A percentile compares a stretch with the other conserved stretches of the same genome.
Evolutionary conservation across 495 filamentous ascomycete genomes (phyloP).

Genomic region (Cercophora scortea): DNA sequence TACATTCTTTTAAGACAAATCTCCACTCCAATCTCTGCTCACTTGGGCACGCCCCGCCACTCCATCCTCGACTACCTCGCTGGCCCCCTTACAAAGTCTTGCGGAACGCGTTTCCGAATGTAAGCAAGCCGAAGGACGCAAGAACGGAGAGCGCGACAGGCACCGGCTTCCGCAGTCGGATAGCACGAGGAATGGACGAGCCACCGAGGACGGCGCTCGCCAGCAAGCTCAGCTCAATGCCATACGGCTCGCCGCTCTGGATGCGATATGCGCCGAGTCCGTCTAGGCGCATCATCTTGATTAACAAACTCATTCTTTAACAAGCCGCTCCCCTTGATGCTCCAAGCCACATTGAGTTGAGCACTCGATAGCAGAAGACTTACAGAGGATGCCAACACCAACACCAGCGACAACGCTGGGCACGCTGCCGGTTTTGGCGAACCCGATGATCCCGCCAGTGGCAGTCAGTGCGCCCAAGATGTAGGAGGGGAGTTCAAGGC

Average conservation of each 20-base stretch:
- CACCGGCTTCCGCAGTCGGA: constrained; percentile 70
- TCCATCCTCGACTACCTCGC: not conserved
- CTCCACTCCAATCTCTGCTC: not conserved
- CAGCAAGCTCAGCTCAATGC: constrained; percentile 66
- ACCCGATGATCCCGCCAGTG: constrained; percentile 79
- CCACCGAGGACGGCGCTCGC: constrained; percentile 78
- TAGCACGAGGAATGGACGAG: constrained; percentile 72
- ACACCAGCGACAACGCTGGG: constrained; percentile 79
- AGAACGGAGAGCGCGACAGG: constrained; percentile 63
- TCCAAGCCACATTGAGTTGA: too few relatives aligned
- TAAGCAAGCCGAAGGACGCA: constrained; percentile 50
- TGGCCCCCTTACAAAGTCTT: constrained; percentile 18
- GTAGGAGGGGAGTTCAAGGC: constrained; percentile 47
- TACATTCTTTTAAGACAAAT: constrained; percentile 10
- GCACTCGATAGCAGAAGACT: constrained; percentile 7
- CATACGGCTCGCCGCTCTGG: constrained; percentile 56
- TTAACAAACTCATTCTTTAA: too few relatives aligned
- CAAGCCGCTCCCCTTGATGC: too few relatives aligned
- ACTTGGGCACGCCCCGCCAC: not conserved
- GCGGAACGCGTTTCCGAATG: constrained; percentile 51
- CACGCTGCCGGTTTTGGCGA: constrained; percentile 67
- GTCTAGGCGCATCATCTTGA: constrained; percentile 27
- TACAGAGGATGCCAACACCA: constrained; percentile 61
- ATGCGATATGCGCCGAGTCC: constrained; percentile 64
- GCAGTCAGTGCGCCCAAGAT: constrained; percentile 76